A percentile compares a stretch with the other conserved stretches of the same genome.
Conservation (phyloP, 352 stramenopile genomes). For the Stramenopiles sp. region DNA sequence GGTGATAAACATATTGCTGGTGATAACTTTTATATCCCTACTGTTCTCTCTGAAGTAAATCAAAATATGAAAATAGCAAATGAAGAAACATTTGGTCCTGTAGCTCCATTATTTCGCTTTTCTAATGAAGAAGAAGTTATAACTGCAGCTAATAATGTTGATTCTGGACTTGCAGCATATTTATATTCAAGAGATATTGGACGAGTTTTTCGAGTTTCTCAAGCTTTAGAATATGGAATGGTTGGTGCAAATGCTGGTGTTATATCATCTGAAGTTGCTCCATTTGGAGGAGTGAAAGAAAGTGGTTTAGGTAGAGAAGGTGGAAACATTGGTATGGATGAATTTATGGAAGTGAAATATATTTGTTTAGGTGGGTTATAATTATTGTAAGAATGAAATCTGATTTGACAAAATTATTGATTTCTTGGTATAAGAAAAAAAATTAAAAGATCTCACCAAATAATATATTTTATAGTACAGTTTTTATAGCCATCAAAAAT, state of each 20-base stretch:
- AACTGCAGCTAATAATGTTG: constrained; percentile 51
- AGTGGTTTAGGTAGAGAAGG: constrained; percentile 34
- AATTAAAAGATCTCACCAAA: no score
- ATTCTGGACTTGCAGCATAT: constrained; percentile 57
- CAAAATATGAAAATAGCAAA: constrained; percentile 41
- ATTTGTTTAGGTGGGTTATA: constrained; percentile 29
- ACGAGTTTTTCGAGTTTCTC: constrained; percentile 40
- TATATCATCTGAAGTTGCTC: constrained; percentile 39
- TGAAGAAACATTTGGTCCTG: constrained; percentile 79
- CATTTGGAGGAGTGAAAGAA: constrained; percentile 46
- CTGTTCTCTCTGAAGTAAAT: constrained; percentile 42
- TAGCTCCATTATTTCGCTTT: constrained; percentile 65
- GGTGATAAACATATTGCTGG: constrained; percentile 23
- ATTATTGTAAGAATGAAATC: no score
- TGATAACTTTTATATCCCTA: constrained; percentile 64
- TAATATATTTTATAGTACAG: no score
- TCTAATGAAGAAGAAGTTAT: constrained; percentile 70
- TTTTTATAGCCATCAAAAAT: no score
- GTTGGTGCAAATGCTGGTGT: constrained; percentile 61
- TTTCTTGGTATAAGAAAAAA: no score
- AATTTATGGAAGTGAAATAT: constrained; percentile 91
- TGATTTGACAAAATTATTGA: no score
- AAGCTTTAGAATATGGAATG: constrained; percentile 54
- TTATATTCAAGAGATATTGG: constrained; percentile 58
- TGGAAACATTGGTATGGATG: constrained; percentile 23